Evolutionary conservation across 345 rosid species (phyloP), one percentile per base, ranked within the genome.

Genomic region (Eucalyptus cloeziana): DNA sequence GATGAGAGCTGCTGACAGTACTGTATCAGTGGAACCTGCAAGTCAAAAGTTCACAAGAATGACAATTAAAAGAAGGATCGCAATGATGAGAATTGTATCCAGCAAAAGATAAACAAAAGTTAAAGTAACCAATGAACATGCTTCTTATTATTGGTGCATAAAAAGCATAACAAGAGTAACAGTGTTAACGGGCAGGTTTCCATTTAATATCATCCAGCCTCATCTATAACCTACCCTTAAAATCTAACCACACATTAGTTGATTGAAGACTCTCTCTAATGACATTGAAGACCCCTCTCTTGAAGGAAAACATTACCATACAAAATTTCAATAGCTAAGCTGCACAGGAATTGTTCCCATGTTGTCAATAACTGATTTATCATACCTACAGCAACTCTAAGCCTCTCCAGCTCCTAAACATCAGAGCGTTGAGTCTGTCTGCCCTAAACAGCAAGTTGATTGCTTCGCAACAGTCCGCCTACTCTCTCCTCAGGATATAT

Each of bases 1-100:
- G 98, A 95, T 69, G 94, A 94, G 43, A 96, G 95, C 89, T 96
- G 99, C 92, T 96, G 98, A 88, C 95, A 97, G 92, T 95, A 94
- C 88, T 96, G 95, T 89, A 97, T 97, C 76, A 98, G 89, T 21
- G 99, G 99, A 94, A 95, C 96, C 99, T 98, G 96, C 92, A 89
- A 90, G 83, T 76, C 83, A 76, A 76, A 71, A 76, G 83, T 76
- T 76, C 83, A 76, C 47, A 22, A 44, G 83, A 76, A 40, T 24
- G 27, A 76, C 83, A 40, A 37, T 76, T 76, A 76, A 76, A 76
- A 40, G 47, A 76, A 21, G 47, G 83, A 76, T 76, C 15, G 5
- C 83, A 76, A 76, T 76, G 45, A 76, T 10, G 47, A 76, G 47
- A 76, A 14, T 76, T 21, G 83, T 43, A 76, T 76, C 45, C 83